phyloP scores from a whole-genome alignment of 2,329 filamentous ascomycete genomes.

The Xylariaceae sp. region DNA sequence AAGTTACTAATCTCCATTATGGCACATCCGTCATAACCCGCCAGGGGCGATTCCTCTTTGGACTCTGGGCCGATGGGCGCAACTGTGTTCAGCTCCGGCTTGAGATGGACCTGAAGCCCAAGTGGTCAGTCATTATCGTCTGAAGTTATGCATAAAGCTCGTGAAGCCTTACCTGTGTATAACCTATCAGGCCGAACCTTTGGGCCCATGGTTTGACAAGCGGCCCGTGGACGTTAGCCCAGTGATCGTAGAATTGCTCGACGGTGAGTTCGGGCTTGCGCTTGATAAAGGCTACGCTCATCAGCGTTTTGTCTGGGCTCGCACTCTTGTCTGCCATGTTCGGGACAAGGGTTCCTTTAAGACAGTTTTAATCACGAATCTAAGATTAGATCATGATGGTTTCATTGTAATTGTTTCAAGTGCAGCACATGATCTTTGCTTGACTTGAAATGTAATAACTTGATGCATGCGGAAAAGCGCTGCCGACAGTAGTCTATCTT shows the following conservation, averaged over 20 bases:
- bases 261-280: neutral
- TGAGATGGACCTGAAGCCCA: neutral
- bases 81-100: neutral
- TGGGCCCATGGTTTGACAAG: neutral
- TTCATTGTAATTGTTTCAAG: too few relatives aligned
- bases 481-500: too few relatives aligned
- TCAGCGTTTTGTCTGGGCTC: neutral
- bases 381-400: too few relatives aligned
- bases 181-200: neutral
- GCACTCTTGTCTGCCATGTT: neutral
- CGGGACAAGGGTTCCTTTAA: too few relatives aligned
- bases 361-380: too few relatives aligned
- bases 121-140: neutral
- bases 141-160: neutral
- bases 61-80: slow-evolving; percentile 13
- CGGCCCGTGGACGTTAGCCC: neutral
- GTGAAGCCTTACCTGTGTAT: neutral
- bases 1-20: slow-evolving; percentile 29
- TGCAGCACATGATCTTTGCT: too few relatives aligned
- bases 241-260: neutral
- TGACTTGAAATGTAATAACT: too few relatives aligned
- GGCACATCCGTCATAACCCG: slow-evolving; percentile 30
- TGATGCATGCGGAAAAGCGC: too few relatives aligned
- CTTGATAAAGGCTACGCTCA: neutral
- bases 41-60: slow-evolving; percentile 10